These are phyloP conservation scores for Dothideomycetes sp. DNA, from an alignment of 2,329 filamentous ascomycete genomes.

Conservation along the genomic window DNA sequence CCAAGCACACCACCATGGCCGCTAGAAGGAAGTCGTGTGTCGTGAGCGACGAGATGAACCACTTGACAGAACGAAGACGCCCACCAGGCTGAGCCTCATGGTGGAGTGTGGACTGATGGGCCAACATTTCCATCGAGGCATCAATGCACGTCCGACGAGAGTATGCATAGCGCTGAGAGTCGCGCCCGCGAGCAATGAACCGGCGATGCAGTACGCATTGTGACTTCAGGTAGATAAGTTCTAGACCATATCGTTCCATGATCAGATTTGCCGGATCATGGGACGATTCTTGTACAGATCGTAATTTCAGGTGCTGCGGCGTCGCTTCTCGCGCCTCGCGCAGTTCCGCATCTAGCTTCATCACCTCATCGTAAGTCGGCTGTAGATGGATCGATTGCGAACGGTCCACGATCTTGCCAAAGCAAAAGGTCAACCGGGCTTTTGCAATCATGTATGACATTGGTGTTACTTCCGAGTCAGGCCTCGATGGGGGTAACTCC, in stretches of 20 bases:
- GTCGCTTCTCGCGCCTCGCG: constrained; percentile 52
- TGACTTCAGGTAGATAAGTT: constrained; percentile 79
- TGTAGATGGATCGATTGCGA: constrained; percentile 51
- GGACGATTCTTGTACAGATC: constrained; percentile 60
- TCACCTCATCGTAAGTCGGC: constrained; percentile 47
- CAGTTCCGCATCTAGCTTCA: constrained; percentile 48
- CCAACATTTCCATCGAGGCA: constrained; percentile 70
- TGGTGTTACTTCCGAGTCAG: constrained; percentile 60
- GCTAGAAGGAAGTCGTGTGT: constrained; percentile 79
- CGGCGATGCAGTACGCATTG: constrained; percentile 82
- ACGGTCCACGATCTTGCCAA: constrained; percentile 61
- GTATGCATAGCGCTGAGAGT: constrained; percentile 72
- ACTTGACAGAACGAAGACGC: constrained; percentile 60
- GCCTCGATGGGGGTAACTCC: constrained; percentile 54
- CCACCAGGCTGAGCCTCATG: constrained; percentile 63
- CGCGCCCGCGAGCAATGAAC: constrained; percentile 66
- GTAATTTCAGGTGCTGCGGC: constrained; percentile 69
- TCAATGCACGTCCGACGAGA: constrained; percentile 78
- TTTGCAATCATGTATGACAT: constrained; percentile 73
- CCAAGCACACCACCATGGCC: constrained; percentile 72
- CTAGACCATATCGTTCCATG: constrained; percentile 73
- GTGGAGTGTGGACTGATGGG: constrained; percentile 65
- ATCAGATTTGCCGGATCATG: constrained; percentile 59
- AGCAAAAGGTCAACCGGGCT: constrained; percentile 53
- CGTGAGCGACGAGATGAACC: constrained; percentile 68